phyloP scores from a whole-genome alignment of 1,139 yeast genomes.

The Yamadazyma sp. region DNA sequence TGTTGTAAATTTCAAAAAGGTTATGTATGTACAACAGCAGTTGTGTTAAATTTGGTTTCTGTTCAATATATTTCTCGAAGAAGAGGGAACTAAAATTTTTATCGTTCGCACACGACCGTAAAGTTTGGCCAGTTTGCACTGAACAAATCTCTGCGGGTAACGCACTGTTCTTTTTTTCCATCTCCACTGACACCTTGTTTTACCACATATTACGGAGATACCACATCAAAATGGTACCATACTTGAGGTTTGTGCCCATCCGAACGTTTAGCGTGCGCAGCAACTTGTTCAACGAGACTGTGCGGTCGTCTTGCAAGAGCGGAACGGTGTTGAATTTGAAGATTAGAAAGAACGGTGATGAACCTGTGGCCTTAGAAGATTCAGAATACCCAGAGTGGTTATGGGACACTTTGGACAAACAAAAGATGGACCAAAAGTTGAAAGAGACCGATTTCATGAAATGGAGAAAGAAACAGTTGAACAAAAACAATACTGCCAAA shows the following conservation, averaged over 20 bases:
- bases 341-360: conserved; percentile 75
- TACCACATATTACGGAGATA: not conserved
- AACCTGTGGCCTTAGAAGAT: conserved; percentile 88
- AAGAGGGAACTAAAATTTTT: conserved; percentile 9
- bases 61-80: conserved; percentile 1
- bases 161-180: not conserved
- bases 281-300: conserved; percentile 1
- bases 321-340: conserved; percentile 83
- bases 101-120: conserved; percentile 10
- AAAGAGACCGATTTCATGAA: conserved; percentile 60
- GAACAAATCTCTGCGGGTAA: conserved; percentile 10
- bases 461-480: conserved; percentile 67
- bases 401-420: conserved; percentile 80
- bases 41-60: no score
- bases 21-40: no score
- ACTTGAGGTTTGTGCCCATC: conserved; percentile 2
- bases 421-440: conserved; percentile 52
- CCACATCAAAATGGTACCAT: not conserved
- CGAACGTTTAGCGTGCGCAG: conserved; percentile 6
- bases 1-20: not conserved
- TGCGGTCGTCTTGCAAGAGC: conserved; percentile 53
- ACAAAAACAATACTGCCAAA: conserved; percentile 62
- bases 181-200: no score
- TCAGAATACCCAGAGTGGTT: conserved; percentile 93
- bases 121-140: not conserved